Conservation (phyloP, 345 rosid genomes). For the Camelina laxa region DNA sequence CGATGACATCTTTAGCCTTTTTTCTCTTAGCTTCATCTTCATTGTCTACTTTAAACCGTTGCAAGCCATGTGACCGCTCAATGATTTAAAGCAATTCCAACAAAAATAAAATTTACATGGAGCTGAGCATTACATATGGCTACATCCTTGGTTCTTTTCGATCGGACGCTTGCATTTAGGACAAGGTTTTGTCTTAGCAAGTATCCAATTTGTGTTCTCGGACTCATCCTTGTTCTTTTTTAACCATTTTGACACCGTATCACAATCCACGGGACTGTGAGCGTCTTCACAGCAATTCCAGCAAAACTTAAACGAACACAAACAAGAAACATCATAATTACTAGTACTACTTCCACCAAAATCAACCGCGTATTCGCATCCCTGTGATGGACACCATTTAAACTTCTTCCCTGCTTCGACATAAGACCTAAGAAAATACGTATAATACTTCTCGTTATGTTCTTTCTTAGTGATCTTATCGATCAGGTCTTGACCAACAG, state of each 20-base stretch:
- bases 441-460: constrained; percentile 29
- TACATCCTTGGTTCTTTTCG: constrained; percentile 41
- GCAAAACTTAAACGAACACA: constrained; percentile 37
- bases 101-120: constrained; percentile 29
- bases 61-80: not conserved
- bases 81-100: constrained; percentile 29
- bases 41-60: constrained; percentile 3
- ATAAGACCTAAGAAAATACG: constrained; percentile 53
- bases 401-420: constrained; percentile 84
- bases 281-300: constrained; percentile 40
- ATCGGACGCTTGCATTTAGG: constrained; percentile 42
- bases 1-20: not conserved
- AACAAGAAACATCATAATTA: constrained; percentile 37
- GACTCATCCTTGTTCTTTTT: constrained; percentile 24
- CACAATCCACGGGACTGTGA: constrained; percentile 44
- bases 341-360: not conserved
- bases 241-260: constrained; percentile 33
- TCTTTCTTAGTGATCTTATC: not conserved
- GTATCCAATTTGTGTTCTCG: constrained; percentile 42
- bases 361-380: constrained; percentile 68
- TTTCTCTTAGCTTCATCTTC: not conserved
- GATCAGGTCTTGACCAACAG: constrained; percentile 40
- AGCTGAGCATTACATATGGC: constrained; percentile 31
- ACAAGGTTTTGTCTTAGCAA: constrained; percentile 40
- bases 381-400: constrained; percentile 98